These are phyloP conservation scores for Auriculariales sp. DNA, from an alignment of 768 basidiomycete species.

Conservation along the genomic window DNA sequence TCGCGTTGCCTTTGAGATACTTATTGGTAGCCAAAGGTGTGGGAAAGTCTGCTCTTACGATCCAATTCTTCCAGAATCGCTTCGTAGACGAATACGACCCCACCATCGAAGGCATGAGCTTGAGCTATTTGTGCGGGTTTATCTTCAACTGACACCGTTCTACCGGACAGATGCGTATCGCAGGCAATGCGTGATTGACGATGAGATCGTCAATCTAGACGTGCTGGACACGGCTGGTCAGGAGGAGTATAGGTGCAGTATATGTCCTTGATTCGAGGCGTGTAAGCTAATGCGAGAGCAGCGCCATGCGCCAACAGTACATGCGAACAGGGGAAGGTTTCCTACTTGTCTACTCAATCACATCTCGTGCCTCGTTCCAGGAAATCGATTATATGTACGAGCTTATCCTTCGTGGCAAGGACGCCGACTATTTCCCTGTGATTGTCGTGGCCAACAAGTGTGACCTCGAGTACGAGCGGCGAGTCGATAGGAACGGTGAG, in stretches of 20 bases:
- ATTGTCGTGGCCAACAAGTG: constrained; percentile 32
- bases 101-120: constrained; percentile 24
- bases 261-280: background rate
- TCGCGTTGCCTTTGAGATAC: background rate
- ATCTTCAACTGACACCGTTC: background rate
- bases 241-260: constrained; percentile 29
- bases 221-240: constrained; percentile 36
- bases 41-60: constrained; percentile 22
- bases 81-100: constrained; percentile 27
- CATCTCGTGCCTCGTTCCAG: constrained; percentile 28
- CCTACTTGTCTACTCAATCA: constrained; percentile 32
- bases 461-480: constrained; percentile 22
- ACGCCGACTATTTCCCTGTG: constrained; percentile 26
- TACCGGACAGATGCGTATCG: constrained; percentile 26
- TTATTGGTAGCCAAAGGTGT: constrained; percentile 11
- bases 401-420: constrained; percentile 28
- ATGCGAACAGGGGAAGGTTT: constrained; percentile 33
- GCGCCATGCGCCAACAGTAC: constrained; percentile 37
- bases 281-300: constrained; percentile 6
- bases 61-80: constrained; percentile 25
- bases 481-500: constrained; percentile 24
- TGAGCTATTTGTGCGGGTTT: background rate
- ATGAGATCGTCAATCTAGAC: constrained; percentile 28
- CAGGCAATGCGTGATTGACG: constrained; percentile 30
- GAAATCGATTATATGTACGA: constrained; percentile 25